Evolutionary conservation across 257 asterid species (phyloP), one percentile per base, ranked within the genome.

Genomic region (Henckelia pumila): DNA sequence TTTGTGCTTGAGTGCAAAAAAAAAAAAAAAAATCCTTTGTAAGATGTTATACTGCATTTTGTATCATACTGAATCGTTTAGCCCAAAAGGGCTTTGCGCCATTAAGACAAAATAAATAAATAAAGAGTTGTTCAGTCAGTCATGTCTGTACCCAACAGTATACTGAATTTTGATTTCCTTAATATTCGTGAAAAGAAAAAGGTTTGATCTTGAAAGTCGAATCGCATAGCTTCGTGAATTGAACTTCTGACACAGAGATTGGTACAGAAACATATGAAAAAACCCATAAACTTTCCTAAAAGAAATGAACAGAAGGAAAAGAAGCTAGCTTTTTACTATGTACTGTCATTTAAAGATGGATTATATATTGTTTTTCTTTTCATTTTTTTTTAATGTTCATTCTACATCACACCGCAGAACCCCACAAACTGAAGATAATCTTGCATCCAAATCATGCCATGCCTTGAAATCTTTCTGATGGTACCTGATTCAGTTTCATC

Each of bases 371-470:
- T 28, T 28, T 28, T 28, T 2, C 29, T 26, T 26, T 26, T 47
- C 0, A 1, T 65, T 33, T 70, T 33, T 70, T 73, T 35, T 56
- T 49, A 44, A 60, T 53, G 59, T 70, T 60, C 44, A 56, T 25
- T 72, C 78, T 71, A 82, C 81, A 80, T 80, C 81, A 78, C 69
- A 79, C 64, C 85, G 77, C 86, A 66, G 52, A 80, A 71, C 65
- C 88, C 90, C 73, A 80, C 35, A 76, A 72, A 77, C 76, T 76
- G 74, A 59, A 44, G 75, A 40, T 59, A 30, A 23, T 44, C 13
- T 53, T 47, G 21, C 28, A 33, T 64, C 78, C 64, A 47, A 62
- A 76, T 59, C 72, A 40, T 7, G 32, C 81, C 81, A 71, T 70
- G 47, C 81, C 82, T 73, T 40, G 85, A 77, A 75, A 78, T 81